Conservation (phyloP, 768 basidiomycete genomes). For the Pulveroboletus ravenelii region DNA sequence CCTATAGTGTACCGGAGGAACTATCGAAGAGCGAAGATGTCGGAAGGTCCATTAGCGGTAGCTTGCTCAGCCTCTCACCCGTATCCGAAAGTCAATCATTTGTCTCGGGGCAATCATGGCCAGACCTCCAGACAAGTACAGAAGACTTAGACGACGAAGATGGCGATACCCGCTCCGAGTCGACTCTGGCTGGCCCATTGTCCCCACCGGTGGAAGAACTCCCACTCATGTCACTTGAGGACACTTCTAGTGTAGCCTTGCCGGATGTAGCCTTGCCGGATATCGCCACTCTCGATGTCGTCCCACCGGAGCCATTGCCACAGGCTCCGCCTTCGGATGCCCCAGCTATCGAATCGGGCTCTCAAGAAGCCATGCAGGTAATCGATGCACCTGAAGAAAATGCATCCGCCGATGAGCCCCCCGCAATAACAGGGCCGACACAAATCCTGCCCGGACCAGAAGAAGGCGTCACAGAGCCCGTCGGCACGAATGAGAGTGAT, state of each 20-base stretch:
- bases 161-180: conserved; percentile 20
- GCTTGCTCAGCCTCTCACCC: conserved; percentile 12
- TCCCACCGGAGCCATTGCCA: not conserved
- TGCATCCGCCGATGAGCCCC: not conserved
- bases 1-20: conserved; percentile 36
- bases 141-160: conserved; percentile 26
- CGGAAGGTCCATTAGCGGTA: not conserved
- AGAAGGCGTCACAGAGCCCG: not conserved
- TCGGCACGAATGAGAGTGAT: conserved; percentile 3
- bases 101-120: conserved; percentile 5
- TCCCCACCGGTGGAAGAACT: conserved; percentile 29
- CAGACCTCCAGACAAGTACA: conserved; percentile 9
- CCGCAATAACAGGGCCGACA: conserved; percentile 1
- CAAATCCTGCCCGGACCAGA: conserved; percentile 1
- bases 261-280: not conserved
- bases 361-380: conserved; percentile 7
- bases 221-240: conserved; percentile 25
- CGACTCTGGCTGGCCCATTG: conserved; percentile 10
- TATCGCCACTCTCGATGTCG: not conserved
- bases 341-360: conserved; percentile 3
- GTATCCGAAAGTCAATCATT: conserved; percentile 10
- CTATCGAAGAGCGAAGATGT: conserved; percentile 23
- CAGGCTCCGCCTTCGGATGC: conserved; percentile 3
- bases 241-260: conserved; percentile 1
- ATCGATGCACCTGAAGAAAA: conserved; percentile 1